Evolutionary conservation across 805 yeast genomes (phyloP).

Genomic region (Metschnikowia noctiluminum): DNA sequence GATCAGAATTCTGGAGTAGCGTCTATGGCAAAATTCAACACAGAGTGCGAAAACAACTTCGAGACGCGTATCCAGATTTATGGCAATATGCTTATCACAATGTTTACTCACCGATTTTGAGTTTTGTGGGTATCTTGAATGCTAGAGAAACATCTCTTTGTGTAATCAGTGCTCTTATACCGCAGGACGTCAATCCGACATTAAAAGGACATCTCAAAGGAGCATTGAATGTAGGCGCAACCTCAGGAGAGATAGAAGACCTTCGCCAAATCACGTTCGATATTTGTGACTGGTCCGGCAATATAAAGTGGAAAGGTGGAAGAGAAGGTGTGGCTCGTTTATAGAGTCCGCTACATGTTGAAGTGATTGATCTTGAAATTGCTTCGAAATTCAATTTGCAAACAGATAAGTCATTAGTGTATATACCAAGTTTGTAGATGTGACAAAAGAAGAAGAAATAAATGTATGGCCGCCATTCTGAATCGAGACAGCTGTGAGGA

Average conservation of each 20-base stretch:
- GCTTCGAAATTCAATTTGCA: no score
- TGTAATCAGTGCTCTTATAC: slow-evolving; percentile 75
- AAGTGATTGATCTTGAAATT: neutral
- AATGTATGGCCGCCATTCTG: no score
- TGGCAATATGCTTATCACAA: slow-evolving; percentile 69
- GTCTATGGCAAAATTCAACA: slow-evolving; percentile 73
- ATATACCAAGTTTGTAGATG: neutral
- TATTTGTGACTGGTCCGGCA: slow-evolving; percentile 72
- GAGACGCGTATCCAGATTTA: slow-evolving; percentile 78
- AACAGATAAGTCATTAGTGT: neutral
- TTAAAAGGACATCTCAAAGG: slow-evolving; percentile 88
- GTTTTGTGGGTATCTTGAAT: slow-evolving; percentile 58
- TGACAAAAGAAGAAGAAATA: neutral
- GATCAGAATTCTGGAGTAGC: slow-evolving; percentile 64
- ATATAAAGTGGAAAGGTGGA: slow-evolving; percentile 47
- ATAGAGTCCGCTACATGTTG: slow-evolving; percentile 15
- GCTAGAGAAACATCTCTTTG: slow-evolving; percentile 74
- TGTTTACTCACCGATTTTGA: slow-evolving; percentile 75
- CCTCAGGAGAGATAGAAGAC: slow-evolving; percentile 57
- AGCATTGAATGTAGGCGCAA: slow-evolving; percentile 75
- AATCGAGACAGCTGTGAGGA: no score
- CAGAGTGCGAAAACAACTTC: slow-evolving; percentile 65
- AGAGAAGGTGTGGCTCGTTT: slow-evolving; percentile 53
- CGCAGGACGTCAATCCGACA: slow-evolving; percentile 93
- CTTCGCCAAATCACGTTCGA: slow-evolving; percentile 61